Percentiles rank a stretch among this genome's conserved stretches.
phyloP scores from a whole-genome alignment of 257 asterid genomes.

The Ophiorrhiza pumila region DNA sequence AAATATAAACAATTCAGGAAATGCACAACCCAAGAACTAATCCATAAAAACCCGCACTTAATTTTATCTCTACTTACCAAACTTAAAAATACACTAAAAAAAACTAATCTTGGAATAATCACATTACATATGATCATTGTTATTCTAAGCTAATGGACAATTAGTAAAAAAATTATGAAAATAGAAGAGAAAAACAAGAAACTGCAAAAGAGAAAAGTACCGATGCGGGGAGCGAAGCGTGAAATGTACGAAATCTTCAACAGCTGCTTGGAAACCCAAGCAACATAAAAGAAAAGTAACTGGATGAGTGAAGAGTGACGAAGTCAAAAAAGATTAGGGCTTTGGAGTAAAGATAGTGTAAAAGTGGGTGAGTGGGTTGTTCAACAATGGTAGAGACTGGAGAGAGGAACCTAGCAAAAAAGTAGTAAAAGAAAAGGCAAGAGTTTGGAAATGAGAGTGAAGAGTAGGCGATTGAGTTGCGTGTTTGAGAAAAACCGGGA shows the following conservation, averaged over 20 bases:
- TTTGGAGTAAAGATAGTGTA: background rate
- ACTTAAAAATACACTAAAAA: background rate
- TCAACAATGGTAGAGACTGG: background rate
- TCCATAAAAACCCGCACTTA: background rate
- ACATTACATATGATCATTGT: background rate
- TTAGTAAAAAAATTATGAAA: background rate
- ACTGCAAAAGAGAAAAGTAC: constrained; percentile 18
- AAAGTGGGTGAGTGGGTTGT: background rate
- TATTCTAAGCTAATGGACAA: background rate
- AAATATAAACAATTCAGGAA: background rate
- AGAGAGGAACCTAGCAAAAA: no score
- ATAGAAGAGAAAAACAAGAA: background rate
- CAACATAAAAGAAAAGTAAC: no score
- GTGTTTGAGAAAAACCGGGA: no score
- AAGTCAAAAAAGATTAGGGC: background rate
- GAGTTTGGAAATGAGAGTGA: no score
- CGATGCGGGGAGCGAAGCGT: constrained; percentile 25
- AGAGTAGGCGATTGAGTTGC: no score
- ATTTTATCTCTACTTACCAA: background rate
- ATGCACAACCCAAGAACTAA: background rate
- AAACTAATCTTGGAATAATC: background rate
- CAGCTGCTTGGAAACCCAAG: background rate
- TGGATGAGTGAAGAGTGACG: constrained; percentile 3
- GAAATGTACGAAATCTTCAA: constrained; percentile 23
- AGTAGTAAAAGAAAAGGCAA: no score